Percentiles rank a stretch among this genome's conserved stretches.
Evolutionary conservation across 208 protist genomes (phyloP).

Genomic region (Naegleria fowleri): DNA sequence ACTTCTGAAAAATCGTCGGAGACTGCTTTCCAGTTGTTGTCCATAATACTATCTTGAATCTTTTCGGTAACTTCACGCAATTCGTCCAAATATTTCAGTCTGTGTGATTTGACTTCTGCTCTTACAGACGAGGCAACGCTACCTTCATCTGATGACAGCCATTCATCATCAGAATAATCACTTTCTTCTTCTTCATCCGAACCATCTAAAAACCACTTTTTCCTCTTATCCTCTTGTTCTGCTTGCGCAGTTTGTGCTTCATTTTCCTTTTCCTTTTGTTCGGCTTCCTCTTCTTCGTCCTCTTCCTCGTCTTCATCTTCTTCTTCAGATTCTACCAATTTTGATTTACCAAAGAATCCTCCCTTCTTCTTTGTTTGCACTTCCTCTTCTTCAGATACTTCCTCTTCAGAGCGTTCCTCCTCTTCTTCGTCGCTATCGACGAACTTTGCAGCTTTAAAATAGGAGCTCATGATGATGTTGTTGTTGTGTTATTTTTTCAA

Average conservation of each 20-base stretch:
- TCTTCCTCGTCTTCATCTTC: neutral
- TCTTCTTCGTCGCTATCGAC: neutral
- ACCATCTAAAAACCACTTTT: neutral
- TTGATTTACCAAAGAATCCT: neutral
- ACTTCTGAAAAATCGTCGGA: constrained; percentile 2
- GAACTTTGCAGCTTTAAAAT: neutral
- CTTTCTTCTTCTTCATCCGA: constrained; percentile 7
- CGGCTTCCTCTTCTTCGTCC: neutral
- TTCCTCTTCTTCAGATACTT: neutral
- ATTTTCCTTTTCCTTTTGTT: neutral
- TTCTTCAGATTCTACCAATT: neutral
- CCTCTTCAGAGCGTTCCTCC: neutral
- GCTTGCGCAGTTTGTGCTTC: neutral
- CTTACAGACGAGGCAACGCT: neutral
- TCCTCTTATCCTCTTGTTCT: neutral
- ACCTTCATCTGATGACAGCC: neutral
- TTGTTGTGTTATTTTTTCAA: too few relatives aligned
- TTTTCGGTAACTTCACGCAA: neutral
- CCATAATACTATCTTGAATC: neutral
- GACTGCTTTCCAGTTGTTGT: neutral
- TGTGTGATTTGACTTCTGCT: neutral
- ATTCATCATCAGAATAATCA: constrained; percentile 1
- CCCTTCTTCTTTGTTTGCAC: neutral
- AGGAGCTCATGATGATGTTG: neutral
- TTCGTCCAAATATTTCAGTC: neutral